Evolutionary conservation across 2,329 filamentous ascomycete species (phyloP), one percentile per base, ranked within the genome.

Genomic region (Nothopassalora personata): DNA sequence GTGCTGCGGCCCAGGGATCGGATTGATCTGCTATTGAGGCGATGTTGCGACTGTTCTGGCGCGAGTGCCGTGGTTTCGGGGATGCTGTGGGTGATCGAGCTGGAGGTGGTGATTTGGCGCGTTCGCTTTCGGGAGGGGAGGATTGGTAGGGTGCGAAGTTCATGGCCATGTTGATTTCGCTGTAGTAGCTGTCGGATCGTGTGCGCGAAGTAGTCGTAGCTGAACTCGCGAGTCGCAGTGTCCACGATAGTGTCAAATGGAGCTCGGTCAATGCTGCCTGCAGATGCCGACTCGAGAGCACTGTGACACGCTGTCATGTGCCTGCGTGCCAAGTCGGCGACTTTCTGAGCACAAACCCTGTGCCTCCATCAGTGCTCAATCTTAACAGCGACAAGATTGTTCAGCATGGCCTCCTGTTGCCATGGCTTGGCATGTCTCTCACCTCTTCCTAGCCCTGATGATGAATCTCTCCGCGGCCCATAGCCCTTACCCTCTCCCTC

Each of bases 71-170:
- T n/a, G 74, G 74, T 71, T 75, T 68, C 54, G 76, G 72, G 67
- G 79, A 76, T 79, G 76, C 76, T 55, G 74, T 80, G 73, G 72
- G 85, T 74, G 79, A 86, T 75, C 73, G 88, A 83, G 65, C 80
- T 57, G 73, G 77, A 10, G 86, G 82, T 54, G 91, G 90, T 19
- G 90, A 95, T 72, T 91, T 82, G 54, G 88, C 86, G 70, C 93
- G 90, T 66, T 86, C 85, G 68, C 88, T 83, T 78, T 97, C 92
- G 9, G 94, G 94, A 15, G 89, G 88, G 52, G 88, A 88, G 75
- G 93, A 93, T 79, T 97, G 94, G 77, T 97, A 99, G 39, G 94
- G 94, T 49, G 94, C 94, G 74, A 97, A 99, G 79, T 97, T 90
- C 89, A 94, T 94, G 57, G 68, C 78, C 65, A 69, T 70, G 47